Percentiles rank a stretch among this genome's conserved stretches.
Evolutionary conservation across 768 basidiomycete genomes (phyloP).

Genomic region (Serendipita vermifera): DNA sequence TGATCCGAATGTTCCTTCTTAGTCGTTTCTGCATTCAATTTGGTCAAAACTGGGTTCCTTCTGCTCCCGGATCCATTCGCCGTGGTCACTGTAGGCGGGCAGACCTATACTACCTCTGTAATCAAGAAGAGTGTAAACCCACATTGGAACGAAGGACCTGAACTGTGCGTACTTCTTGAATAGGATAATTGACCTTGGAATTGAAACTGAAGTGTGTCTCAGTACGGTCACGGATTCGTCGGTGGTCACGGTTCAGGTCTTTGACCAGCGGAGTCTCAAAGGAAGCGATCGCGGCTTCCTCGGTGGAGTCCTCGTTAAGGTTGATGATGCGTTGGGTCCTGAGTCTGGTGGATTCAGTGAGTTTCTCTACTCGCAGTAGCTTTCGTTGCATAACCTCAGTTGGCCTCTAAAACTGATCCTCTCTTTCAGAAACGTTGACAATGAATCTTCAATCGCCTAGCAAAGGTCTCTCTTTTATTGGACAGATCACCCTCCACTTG

Average conservation of each 20-base stretch:
- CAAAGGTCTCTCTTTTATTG: conserved; percentile 93
- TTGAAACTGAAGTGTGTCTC: conserved; percentile 12
- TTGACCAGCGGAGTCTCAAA: conserved; percentile 99
- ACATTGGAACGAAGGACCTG: conserved; percentile 97
- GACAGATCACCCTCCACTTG: conserved; percentile 94
- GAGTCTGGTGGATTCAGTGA: conserved; percentile 87
- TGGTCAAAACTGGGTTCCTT: conserved; percentile 71
- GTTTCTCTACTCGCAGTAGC: conserved; percentile 25
- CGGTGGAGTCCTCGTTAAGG: conserved; percentile 90
- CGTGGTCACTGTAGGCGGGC: conserved; percentile 94
- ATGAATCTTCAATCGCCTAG: conserved; percentile 95
- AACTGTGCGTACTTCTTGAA: conserved; percentile 50
- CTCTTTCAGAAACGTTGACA: conserved; percentile 75
- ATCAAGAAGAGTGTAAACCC: conserved; percentile 93
- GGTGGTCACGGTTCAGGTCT: conserved; percentile 94
- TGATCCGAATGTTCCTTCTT: no score
- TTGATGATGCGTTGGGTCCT: conserved; percentile 57
- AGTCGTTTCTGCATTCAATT: conserved; percentile 66
- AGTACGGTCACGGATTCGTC: conserved; percentile 95
- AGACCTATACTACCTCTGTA: conserved; percentile 92
- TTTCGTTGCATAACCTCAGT: conserved; percentile 12
- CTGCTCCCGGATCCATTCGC: conserved; percentile 95
- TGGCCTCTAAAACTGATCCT: conserved; percentile 8
- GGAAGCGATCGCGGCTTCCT: conserved; percentile 94
- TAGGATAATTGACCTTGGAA: conserved; percentile 4